Conservation (phyloP, 148 eudicot genomes). For the Nepenthes mirabilis region DNA sequence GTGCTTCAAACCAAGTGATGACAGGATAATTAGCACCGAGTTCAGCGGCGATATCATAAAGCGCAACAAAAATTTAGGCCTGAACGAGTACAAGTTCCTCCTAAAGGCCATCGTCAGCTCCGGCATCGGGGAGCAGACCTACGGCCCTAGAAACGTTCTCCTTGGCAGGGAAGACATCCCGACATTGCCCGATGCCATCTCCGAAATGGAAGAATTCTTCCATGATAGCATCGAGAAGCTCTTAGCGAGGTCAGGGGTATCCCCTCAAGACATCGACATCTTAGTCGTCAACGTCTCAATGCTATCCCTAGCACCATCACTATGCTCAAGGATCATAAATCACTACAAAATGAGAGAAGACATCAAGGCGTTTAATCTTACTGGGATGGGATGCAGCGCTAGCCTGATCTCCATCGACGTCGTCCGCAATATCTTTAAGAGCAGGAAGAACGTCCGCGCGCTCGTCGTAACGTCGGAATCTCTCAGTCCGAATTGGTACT, state of each 20-base stretch:
- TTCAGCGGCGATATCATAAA: constrained; percentile 43
- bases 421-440: constrained; percentile 34
- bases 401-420: constrained; percentile 50
- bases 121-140: constrained; percentile 74
- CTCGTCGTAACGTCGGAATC: constrained; percentile 70
- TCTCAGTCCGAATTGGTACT: constrained; percentile 64
- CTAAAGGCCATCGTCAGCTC: constrained; percentile 58
- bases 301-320: constrained; percentile 46
- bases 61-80: constrained; percentile 49
- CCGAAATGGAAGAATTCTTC: constrained; percentile 73
- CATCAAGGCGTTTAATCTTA: constrained; percentile 47
- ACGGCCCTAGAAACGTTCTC: constrained; percentile 55
- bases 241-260: constrained; percentile 24
- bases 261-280: constrained; percentile 47
- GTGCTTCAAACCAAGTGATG: constrained; percentile 48
- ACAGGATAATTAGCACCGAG: constrained; percentile 38
- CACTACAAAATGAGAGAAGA: constrained; percentile 62
- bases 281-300: constrained; percentile 73
- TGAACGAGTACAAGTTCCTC: constrained; percentile 63
- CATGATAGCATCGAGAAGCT: constrained; percentile 33
- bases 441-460: constrained; percentile 26
- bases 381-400: constrained; percentile 95
- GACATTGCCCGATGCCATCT: constrained; percentile 19
- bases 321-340: constrained; percentile 47
- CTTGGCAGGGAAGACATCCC: constrained; percentile 43